These are phyloP conservation scores for Gnomoniopsis sp. DNA, from an alignment of 2,329 filamentous ascomycete genomes.

Conservation along the genomic window DNA sequence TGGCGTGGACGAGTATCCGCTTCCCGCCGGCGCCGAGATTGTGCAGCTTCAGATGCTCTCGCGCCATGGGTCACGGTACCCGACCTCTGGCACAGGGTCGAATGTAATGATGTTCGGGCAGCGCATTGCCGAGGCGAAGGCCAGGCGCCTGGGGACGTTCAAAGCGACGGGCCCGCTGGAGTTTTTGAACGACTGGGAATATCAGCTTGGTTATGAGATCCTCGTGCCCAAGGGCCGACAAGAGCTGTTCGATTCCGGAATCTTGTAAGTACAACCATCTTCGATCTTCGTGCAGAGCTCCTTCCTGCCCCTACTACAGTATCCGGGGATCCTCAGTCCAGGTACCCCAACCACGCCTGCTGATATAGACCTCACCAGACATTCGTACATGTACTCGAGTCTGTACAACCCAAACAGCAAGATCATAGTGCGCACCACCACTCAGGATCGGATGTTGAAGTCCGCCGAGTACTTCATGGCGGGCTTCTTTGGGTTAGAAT, in stretches of 20 bases:
- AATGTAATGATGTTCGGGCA: conserved; percentile 53
- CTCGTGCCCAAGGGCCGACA: conserved; percentile 67
- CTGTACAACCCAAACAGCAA: conserved; percentile 71
- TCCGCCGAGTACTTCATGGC: conserved; percentile 75
- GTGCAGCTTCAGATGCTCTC: conserved; percentile 70
- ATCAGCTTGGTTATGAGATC: conserved; percentile 67
- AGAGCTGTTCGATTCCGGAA: conserved; percentile 65
- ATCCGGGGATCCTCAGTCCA: too few species aligned
- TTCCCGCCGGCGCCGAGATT: conserved; percentile 65
- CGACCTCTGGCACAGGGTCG: conserved; percentile 51
- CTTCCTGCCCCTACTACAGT: too few species aligned
- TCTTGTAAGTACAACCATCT: conserved; percentile 33
- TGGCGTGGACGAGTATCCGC: conserved; percentile 67
- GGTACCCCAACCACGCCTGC: too few species aligned
- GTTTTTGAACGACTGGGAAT: conserved; percentile 68
- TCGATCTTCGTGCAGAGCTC: too few species aligned
- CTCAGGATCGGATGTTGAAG: conserved; percentile 74
- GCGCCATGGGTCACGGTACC: conserved; percentile 71
- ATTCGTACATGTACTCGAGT: conserved; percentile 69
- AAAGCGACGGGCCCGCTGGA: conserved; percentile 55
- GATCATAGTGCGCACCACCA: conserved; percentile 71
- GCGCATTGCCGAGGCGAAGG: conserved; percentile 52
- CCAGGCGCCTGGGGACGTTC: conserved; percentile 35
- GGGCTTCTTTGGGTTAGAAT: conserved; percentile 74
- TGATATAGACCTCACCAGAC: conserved; percentile 24